phyloP scores from a whole-genome alignment of 192 early-diverging fungal genomes.

The Umbelopsis sp. region DNA sequence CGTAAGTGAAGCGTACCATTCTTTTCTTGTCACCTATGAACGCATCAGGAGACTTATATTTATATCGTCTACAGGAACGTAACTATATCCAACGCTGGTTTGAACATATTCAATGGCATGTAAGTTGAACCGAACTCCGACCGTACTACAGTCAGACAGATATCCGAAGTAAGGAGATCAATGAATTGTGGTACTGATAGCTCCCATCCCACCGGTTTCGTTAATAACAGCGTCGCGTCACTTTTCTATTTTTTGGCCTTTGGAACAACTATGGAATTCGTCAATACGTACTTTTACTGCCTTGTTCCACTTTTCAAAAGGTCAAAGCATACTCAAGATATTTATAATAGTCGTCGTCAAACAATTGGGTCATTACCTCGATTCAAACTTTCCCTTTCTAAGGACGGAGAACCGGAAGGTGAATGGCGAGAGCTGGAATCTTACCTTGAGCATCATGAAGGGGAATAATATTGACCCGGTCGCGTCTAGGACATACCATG shows the following conservation, averaged over 20 bases:
- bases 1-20: not conserved
- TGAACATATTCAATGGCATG: not conserved
- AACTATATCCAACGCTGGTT: not conserved
- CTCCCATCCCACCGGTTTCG: not conserved
- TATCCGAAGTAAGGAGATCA: not conserved
- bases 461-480: not conserved
- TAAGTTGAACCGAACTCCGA: no score
- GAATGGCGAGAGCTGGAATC: conserved; percentile 8
- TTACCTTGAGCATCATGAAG: not conserved
- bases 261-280: not conserved
- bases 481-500: not conserved
- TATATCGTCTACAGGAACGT: not conserved
- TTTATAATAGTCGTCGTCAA: not conserved
- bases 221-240: not conserved
- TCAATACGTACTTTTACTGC: not conserved
- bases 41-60: not conserved
- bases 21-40: not conserved
- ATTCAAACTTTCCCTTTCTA: not conserved
- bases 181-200: no score
- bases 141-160: no score
- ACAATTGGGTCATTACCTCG: not conserved
- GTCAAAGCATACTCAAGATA: not conserved
- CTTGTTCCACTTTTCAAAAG: not conserved
- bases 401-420: not conserved
- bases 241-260: not conserved